Conservation (phyloP, 1,284 basidiomycete species). For the Cronartium ribicola region DNA sequence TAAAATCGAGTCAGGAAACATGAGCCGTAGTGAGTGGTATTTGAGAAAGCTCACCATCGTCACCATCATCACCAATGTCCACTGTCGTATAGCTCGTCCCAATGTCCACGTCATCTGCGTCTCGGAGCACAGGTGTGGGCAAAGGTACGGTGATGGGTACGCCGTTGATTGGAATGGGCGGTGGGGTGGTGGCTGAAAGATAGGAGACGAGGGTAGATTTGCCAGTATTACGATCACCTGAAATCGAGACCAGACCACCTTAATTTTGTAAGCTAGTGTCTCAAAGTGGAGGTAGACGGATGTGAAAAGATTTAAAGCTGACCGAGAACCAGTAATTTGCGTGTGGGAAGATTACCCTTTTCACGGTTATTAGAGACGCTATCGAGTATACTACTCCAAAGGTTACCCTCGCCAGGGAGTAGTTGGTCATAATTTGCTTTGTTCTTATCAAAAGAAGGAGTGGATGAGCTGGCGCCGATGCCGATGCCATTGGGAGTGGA, state of each 20-base stretch:
- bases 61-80: slow-evolving; percentile 75
- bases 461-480: neutral
- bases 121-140: slow-evolving; percentile 41
- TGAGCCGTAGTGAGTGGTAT: too few relatives aligned
- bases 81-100: slow-evolving; percentile 82
- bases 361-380: slow-evolving; percentile 72
- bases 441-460: neutral
- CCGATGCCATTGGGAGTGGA: neutral
- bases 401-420: slow-evolving; percentile 54
- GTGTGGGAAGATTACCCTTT: slow-evolving; percentile 30
- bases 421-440: slow-evolving; percentile 24
- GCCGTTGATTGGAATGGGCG: slow-evolving; percentile 56
- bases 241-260: neutral
- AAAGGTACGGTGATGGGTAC: slow-evolving; percentile 57
- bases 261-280: too few relatives aligned
- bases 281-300: neutral
- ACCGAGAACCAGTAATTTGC: slow-evolving; percentile 33
- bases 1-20: slow-evolving; percentile 28
- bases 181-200: slow-evolving; percentile 58
- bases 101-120: slow-evolving; percentile 58
- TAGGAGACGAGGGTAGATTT: slow-evolving; percentile 69
- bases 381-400: slow-evolving; percentile 86
- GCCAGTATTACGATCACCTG: slow-evolving; percentile 67
- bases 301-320: neutral
- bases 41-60: slow-evolving; percentile 68